Percentiles rank a stretch among this genome's conserved stretches.
These are phyloP conservation scores for Cryoendolithus antarcticus DNA, from an alignment of 2,329 filamentous ascomycete genomes.

Conservation along the genomic window DNA sequence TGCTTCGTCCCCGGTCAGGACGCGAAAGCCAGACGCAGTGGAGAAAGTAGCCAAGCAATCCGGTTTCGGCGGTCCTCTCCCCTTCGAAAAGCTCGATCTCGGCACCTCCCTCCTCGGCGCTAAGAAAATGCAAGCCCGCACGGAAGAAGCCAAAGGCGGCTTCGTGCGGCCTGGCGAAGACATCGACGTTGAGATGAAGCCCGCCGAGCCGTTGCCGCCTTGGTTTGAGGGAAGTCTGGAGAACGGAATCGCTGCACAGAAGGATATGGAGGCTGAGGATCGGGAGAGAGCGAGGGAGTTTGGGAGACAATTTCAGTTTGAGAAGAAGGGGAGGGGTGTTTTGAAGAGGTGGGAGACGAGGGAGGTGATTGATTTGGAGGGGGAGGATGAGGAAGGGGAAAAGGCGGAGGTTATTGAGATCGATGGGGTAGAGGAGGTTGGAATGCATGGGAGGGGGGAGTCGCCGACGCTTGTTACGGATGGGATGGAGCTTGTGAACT, in stretches of 20 bases:
- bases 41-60: constrained; percentile 44
- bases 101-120: constrained; percentile 46
- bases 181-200: constrained; percentile 26
- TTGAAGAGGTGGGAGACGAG: constrained; percentile 23
- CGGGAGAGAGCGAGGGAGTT: constrained; percentile 48
- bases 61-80: constrained; percentile 65
- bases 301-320: constrained; percentile 48
- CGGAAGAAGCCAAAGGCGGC: constrained; percentile 48
- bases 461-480: too few species aligned
- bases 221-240: constrained; percentile 54
- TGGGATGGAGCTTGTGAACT: too few species aligned
- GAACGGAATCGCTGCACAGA: constrained; percentile 44
- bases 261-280: constrained; percentile 26
- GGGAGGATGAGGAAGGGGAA: constrained; percentile 23
- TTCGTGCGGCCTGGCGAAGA: constrained; percentile 44
- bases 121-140: constrained; percentile 40
- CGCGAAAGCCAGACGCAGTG: constrained; percentile 24
- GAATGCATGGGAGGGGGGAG: constrained; percentile 3
- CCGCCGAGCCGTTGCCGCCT: constrained; percentile 55
- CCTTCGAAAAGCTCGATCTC: constrained; percentile 71
- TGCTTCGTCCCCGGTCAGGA: constrained; percentile 5
- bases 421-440: constrained; percentile 19
- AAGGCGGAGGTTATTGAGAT: constrained; percentile 29
- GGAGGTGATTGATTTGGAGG: constrained; percentile 37
- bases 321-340: constrained; percentile 19